A percentile compares a stretch with the other conserved stretches of the same genome.
Evolutionary conservation across 2,329 filamentous ascomycete genomes (phyloP).

Genomic region (Knufia petricola): DNA sequence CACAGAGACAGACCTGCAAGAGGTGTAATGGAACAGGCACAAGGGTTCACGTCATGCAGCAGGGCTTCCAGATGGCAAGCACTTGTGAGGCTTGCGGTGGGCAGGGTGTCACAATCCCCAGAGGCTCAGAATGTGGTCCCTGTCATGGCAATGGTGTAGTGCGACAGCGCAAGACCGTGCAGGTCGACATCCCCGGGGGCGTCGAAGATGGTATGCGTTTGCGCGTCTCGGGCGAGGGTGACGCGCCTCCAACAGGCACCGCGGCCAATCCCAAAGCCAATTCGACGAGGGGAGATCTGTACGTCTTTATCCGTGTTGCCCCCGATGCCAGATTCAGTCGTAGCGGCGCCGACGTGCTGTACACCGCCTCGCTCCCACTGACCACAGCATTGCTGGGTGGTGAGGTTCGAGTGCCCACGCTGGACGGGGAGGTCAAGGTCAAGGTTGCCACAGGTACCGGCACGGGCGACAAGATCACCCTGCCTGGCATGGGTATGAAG

Average conservation of each 20-base stretch:
- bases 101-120: conserved; percentile 64
- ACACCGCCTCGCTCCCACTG: conserved; percentile 82
- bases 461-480: conserved; percentile 82
- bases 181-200: conserved; percentile 84
- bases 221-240: conserved; percentile 74
- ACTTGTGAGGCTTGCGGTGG: conserved; percentile 78
- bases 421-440: conserved; percentile 83
- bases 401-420: conserved; percentile 77
- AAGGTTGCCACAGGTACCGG: conserved; percentile 85
- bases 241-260: conserved; percentile 69
- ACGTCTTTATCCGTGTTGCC: conserved; percentile 82
- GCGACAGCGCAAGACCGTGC: conserved; percentile 71
- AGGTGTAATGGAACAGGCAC: conserved; percentile 79
- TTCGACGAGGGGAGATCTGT: conserved; percentile 75
- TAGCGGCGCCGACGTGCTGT: conserved; percentile 78
- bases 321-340: conserved; percentile 83
- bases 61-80: conserved; percentile 91
- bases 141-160: conserved; percentile 79
- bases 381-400: conserved; percentile 90
- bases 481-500: conserved; percentile 90
- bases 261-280: conserved; percentile 53
- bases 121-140: conserved; percentile 67
- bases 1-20: conserved; percentile 63
- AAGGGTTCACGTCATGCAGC: conserved; percentile 77
- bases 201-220: conserved; percentile 96